These are phyloP conservation scores for Pseudogymnoascus sp. DNA, from an alignment of 2,329 filamentous ascomycete species.

Conservation along the genomic window DNA sequence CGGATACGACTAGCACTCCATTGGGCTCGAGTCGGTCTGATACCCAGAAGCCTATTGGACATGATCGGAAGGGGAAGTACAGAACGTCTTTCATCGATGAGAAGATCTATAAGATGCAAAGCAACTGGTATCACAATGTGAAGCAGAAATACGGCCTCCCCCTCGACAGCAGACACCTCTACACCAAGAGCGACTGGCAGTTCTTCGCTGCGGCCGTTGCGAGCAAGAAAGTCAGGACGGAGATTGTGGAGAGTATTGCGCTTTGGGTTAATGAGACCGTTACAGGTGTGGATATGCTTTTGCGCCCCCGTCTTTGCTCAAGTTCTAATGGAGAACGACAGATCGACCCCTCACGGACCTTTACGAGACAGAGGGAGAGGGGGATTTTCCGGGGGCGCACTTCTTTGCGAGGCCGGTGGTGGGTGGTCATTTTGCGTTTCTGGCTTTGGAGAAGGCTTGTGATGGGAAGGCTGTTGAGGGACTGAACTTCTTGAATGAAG, in stretches of 20 bases:
- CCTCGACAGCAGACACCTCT: constrained; percentile 71
- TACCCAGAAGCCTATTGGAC: constrained; percentile 18
- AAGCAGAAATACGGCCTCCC: constrained; percentile 76
- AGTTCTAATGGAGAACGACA: constrained; percentile 20
- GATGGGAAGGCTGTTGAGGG: constrained; percentile 56
- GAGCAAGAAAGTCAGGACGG: constrained; percentile 54
- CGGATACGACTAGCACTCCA: neutral
- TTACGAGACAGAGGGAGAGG: constrained; percentile 70
- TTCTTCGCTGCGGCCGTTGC: constrained; percentile 80
- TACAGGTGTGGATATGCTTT: constrained; percentile 40
- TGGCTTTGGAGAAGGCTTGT: constrained; percentile 74
- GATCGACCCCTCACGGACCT: constrained; percentile 74
- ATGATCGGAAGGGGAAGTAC: constrained; percentile 20
- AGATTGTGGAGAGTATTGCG: constrained; percentile 67
- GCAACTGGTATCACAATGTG: constrained; percentile 69
- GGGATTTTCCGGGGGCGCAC: constrained; percentile 62
- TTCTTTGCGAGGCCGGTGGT: constrained; percentile 81
- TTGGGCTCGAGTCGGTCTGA: constrained; percentile 16
- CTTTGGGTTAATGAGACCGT: constrained; percentile 76
- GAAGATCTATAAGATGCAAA: constrained; percentile 69
- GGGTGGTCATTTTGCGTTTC: constrained; percentile 76
- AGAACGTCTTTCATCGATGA: constrained; percentile 58
- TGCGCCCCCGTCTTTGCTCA: neutral
- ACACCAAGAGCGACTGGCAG: constrained; percentile 87
- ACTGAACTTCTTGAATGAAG: constrained; percentile 41